Evolutionary conservation across 257 asterid species (phyloP), one percentile per base, ranked within the genome.

Genomic region (Misopates orontium): DNA sequence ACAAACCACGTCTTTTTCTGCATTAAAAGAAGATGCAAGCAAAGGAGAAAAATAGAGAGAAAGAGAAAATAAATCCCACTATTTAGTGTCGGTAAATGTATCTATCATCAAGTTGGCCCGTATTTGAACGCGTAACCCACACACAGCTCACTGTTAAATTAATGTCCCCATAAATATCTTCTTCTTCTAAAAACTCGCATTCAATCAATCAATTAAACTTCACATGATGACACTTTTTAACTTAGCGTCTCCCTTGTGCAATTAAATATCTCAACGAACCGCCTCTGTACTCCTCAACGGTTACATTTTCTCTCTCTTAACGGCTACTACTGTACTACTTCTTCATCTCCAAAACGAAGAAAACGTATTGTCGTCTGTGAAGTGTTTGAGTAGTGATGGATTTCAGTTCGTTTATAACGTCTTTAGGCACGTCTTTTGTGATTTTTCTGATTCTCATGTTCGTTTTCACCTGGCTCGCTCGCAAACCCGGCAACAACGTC

Each of bases 371-470:
- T n/a, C n/a, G n/a, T n/a, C n/a, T n/a, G n/a, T n/a, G n/a, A n/a
- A n/a, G n/a, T n/a, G n/a, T n/a, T n/a, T n/a, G n/a, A n/a, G n/a
- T n/a, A n/a, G 69, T 55, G 63, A 91, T 91, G 98, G 95, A 91
- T 74, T 91, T 91, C 75, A 56, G 73, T 18, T 84, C 98, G 69
- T 88, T 91, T 72, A 57, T 91, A 83, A 91, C 98, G 79, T 91
- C 98, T 3, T 58, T 91, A 40, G 90, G 78, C 70, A 91, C 98
- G 69, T 91, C 96, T 45, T 91, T 85, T 25, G 8, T 83, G 48
- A 67, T 88, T n/a, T 91, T 91, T 72, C 1, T 82, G 57, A 79
- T 85, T 66, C 22, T 91, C 66, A 83, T 91, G 96, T 32, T 82
- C 24, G 61, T 88, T 3, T 91, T 91, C 87, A 18, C 92, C 1